Evolutionary conservation across 495 filamentous ascomycete genomes (phyloP).

Genomic region (Cairneyella variabilis): DNA sequence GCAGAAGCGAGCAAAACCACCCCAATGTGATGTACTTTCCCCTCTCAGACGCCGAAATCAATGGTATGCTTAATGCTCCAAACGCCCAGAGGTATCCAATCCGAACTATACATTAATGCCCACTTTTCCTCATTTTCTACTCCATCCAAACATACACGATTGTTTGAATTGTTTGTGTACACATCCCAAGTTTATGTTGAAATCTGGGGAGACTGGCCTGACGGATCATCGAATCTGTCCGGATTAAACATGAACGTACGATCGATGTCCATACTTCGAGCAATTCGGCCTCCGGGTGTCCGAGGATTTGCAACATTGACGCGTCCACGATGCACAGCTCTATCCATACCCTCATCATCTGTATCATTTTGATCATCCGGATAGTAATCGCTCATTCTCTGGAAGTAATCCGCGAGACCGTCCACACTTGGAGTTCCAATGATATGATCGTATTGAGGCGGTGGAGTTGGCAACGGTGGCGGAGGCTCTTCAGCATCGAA

Average conservation of each 20-base stretch:
- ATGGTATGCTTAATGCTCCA: background rate
- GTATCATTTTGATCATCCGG: slow-evolving; percentile 27
- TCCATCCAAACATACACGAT: too few relatives aligned
- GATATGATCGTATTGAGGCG: slow-evolving; percentile 82
- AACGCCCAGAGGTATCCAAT: background rate
- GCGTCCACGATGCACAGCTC: slow-evolving; percentile 34
- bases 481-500: slow-evolving; percentile 90
- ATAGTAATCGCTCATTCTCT: slow-evolving; percentile 27
- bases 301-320: slow-evolving; percentile 53
- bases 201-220: too few relatives aligned
- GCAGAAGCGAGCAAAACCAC: too few relatives aligned
- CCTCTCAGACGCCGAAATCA: too few relatives aligned
- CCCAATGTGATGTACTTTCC: too few relatives aligned
- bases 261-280: slow-evolving; percentile 28
- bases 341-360: slow-evolving; percentile 34
- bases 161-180: too few relatives aligned
- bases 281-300: slow-evolving; percentile 43
- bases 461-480: slow-evolving; percentile 77
- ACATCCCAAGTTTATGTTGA: too few relatives aligned
- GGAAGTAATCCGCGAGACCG: slow-evolving; percentile 88
- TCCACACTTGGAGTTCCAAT: slow-evolving; percentile 77
- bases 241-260: slow-evolving; percentile 27
- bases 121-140: too few relatives aligned
- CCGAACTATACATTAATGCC: too few relatives aligned
- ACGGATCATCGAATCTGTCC: too few relatives aligned